Percentiles rank a stretch among this genome's conserved stretches.
phyloP scores from a whole-genome alignment of 2,329 filamentous ascomycete species.

The Fusarium burgessii region DNA sequence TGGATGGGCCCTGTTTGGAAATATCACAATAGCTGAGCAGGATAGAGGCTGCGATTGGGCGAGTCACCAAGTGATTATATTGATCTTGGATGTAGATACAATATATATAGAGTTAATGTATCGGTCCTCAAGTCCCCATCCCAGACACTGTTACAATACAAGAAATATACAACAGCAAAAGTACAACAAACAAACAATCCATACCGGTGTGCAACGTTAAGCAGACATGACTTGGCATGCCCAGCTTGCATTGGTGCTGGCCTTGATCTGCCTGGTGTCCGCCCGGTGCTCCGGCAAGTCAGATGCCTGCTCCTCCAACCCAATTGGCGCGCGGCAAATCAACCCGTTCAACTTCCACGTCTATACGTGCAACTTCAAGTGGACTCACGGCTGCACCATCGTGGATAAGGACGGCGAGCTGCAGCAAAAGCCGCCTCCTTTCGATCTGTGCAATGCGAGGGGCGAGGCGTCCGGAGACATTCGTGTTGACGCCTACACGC shows the following conservation, averaged over 20 bases:
- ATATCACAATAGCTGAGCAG: not conserved
- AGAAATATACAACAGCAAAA: not conserved
- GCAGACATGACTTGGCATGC: conserved; percentile 5
- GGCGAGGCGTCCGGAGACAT: not conserved
- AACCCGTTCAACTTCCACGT: not conserved
- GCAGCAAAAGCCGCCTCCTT: not conserved
- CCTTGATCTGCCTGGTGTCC: not conserved
- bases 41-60: not conserved
- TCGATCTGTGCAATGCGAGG: not conserved
- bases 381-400: not conserved
- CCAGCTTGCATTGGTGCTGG: not conserved
- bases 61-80: not conserved
- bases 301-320: conserved; percentile 6
- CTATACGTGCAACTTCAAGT: not conserved
- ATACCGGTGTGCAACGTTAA: not conserved
- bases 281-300: not conserved
- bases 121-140: not conserved
- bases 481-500: not conserved
- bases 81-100: not conserved
- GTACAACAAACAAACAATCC: not conserved
- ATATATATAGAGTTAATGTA: not conserved
- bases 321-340: not conserved
- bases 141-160: not conserved
- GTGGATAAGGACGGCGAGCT: not conserved
- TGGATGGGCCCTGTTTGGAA: no score